phyloP scores from a whole-genome alignment of 495 filamentous ascomycete species.

The Penicilliopsis zonata region DNA sequence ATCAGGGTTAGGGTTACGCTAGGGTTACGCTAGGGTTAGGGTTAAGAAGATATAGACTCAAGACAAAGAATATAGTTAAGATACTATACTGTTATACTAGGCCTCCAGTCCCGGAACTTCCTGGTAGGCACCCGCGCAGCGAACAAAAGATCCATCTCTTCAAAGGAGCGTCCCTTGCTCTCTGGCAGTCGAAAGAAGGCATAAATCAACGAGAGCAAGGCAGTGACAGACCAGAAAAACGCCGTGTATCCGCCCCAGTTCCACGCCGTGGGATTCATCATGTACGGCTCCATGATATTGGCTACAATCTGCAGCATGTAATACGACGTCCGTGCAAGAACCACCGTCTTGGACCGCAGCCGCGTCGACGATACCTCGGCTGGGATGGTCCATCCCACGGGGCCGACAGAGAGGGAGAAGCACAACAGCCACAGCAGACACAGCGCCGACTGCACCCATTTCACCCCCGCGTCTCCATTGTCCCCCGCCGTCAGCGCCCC shows the following conservation, averaged over 20 bases:
- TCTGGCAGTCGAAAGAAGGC: conserved; percentile 60
- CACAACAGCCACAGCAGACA: conserved; percentile 55
- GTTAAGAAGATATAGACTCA: no score
- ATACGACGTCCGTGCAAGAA: conserved; percentile 50
- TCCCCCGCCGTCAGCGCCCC: conserved; percentile 53
- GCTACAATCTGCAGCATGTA: conserved; percentile 52
- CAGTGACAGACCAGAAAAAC: conserved; percentile 59
- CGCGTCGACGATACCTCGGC: conserved; percentile 57
- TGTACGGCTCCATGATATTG: conserved; percentile 52
- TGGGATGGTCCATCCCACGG: conserved; percentile 62
- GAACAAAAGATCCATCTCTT: conserved; percentile 57
- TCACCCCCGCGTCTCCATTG: conserved; percentile 21
- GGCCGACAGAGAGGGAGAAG: conserved; percentile 59
- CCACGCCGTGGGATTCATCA: conserved; percentile 58
- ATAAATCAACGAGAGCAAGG: conserved; percentile 51
- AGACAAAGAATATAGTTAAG: no score
- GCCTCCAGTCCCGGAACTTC: conserved; percentile 49
- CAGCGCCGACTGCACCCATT: conserved; percentile 35
- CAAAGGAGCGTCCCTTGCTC: conserved; percentile 50
- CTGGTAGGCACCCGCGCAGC: conserved; percentile 43
- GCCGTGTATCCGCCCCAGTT: conserved; percentile 53
- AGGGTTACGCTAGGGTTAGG: no score
- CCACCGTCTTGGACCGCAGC: conserved; percentile 56
- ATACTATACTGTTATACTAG: no score
- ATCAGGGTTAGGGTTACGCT: no score